These are phyloP conservation scores for Larix sibirica DNA, from an alignment of 83 land plant species.

Conservation along the genomic window DNA sequence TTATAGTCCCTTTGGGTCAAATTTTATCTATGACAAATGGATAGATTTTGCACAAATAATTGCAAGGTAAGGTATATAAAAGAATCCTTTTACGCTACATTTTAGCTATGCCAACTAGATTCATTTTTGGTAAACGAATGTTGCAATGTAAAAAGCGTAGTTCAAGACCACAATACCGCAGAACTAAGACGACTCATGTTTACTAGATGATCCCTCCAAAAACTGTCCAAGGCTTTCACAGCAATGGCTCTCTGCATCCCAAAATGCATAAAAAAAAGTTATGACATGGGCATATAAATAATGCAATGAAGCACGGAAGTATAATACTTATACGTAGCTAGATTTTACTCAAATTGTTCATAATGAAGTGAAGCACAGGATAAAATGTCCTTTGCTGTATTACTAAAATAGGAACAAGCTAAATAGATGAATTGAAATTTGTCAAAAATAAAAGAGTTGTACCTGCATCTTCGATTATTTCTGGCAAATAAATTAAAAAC, in stretches of 20 bases:
- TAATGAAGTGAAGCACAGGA: background rate
- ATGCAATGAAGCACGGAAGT: background rate
- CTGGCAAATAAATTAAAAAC: background rate
- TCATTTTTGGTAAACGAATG: background rate
- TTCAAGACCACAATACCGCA: conserved; percentile 49
- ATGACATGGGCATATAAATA: background rate
- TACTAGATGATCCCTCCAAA: conserved; percentile 91
- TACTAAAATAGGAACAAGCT: background rate
- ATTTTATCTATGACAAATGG: too few species aligned
- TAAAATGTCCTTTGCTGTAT: background rate
- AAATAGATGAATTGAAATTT: too few species aligned
- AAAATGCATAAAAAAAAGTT: background rate
- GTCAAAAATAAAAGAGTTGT: too few species aligned
- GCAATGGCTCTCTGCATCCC: conserved; percentile 60
- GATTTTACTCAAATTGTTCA: background rate
- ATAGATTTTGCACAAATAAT: too few species aligned
- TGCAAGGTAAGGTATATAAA: too few species aligned
- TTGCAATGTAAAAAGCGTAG: background rate
- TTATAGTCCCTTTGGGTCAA: background rate
- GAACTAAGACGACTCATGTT: conserved; percentile 92
- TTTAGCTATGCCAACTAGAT: background rate
- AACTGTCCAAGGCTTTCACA: conserved; percentile 74
- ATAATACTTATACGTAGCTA: background rate
- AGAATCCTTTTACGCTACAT: too few species aligned
- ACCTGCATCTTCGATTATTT: background rate